Evolutionary conservation across 2,329 filamentous ascomycete genomes (phyloP).

Genomic region (Neoascochyta sp.): DNA sequence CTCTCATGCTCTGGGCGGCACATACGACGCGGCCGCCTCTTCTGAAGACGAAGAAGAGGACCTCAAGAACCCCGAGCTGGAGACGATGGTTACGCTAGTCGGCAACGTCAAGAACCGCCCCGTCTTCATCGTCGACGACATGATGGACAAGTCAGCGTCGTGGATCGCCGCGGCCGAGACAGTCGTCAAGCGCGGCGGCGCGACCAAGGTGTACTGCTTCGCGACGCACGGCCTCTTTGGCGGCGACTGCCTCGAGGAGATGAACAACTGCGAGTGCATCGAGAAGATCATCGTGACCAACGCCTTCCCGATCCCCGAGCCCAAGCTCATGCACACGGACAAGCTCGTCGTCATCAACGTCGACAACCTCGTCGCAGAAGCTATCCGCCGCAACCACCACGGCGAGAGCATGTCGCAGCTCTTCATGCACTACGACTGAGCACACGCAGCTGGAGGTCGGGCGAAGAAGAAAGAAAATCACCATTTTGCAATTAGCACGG

Average conservation of each 20-base stretch:
- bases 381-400: constrained; percentile 93
- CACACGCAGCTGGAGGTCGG: too few species aligned
- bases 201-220: constrained; percentile 95
- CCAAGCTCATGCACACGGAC: constrained; percentile 61
- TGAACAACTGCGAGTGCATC: constrained; percentile 90
- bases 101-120: constrained; percentile 85
- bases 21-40: constrained; percentile 74
- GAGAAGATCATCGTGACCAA: constrained; percentile 94
- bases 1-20: constrained; percentile 74
- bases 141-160: constrained; percentile 95
- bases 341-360: constrained; percentile 91
- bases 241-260: constrained; percentile 79
- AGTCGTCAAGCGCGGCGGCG: constrained; percentile 85
- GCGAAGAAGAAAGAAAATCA: not conserved
- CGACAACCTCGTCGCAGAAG: constrained; percentile 82
- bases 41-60: constrained; percentile 92
- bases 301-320: constrained; percentile 84
- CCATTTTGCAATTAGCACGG: too few species aligned
- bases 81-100: constrained; percentile 96
- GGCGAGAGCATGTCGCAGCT: constrained; percentile 71
- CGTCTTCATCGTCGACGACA: constrained; percentile 95
- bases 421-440: constrained; percentile 44
- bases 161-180: constrained; percentile 98
- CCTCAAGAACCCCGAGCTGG: constrained; percentile 73
- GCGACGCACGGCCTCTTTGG: constrained; percentile 95